phyloP scores from a whole-genome alignment of 352 stramenopile species.

The Globisporangium heterothallicum region DNA sequence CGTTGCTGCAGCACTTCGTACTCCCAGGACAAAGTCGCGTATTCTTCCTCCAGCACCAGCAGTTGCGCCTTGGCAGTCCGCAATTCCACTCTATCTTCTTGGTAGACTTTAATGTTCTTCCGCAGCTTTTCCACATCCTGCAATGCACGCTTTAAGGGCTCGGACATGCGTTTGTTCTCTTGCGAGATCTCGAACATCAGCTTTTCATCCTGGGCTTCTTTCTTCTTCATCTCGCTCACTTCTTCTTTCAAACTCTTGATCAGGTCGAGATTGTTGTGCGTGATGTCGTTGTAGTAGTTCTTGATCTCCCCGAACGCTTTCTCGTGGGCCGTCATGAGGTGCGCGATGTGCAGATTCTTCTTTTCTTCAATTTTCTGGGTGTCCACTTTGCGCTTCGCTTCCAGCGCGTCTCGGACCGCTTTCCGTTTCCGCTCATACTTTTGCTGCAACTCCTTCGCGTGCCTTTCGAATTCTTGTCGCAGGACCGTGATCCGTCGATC shows the following conservation, averaged over 20 bases:
- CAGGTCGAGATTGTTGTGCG: conserved; percentile 95
- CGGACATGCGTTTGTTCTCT: conserved; percentile 94
- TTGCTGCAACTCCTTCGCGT: conserved; percentile 88
- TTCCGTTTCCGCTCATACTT: conserved; percentile 84
- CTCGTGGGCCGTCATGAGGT: conserved; percentile 91
- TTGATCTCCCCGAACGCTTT: conserved; percentile 95
- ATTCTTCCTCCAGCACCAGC: conserved; percentile 84
- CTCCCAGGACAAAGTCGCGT: conserved; percentile 90
- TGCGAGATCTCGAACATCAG: conserved; percentile 93
- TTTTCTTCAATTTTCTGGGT: conserved; percentile 88
- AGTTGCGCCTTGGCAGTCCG: conserved; percentile 65
- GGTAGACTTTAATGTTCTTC: conserved; percentile 63
- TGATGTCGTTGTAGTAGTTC: conserved; percentile 97
- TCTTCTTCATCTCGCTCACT: conserved; percentile 91
- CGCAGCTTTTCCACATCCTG: conserved; percentile 68
- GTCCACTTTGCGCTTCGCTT: conserved; percentile 76
- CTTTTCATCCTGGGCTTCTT: conserved; percentile 92
- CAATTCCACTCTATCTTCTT: conserved; percentile 67
- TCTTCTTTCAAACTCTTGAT: conserved; percentile 96
- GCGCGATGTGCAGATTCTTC: conserved; percentile 91
- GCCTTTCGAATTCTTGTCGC: conserved; percentile 89
- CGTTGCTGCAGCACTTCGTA: conserved; percentile 91
- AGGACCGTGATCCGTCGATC: conserved; percentile 89
- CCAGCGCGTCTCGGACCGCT: conserved; percentile 77
- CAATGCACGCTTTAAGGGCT: conserved; percentile 89